Evolutionary conservation across 1,284 basidiomycete species (phyloP).

Genomic region (Sanguinoderma infundibulare): DNA sequence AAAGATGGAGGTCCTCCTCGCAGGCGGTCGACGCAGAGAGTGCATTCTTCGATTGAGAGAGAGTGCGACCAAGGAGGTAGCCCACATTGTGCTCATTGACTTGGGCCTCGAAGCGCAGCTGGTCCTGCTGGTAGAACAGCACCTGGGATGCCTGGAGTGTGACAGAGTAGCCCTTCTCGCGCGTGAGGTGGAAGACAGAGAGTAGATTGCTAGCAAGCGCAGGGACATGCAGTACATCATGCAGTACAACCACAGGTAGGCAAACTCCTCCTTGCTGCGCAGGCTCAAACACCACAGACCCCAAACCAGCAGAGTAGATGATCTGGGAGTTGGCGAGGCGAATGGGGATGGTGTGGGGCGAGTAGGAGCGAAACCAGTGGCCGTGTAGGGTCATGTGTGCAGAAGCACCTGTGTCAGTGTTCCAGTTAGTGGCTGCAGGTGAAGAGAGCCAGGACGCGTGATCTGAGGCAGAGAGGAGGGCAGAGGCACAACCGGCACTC

Average conservation of each 20-base stretch:
- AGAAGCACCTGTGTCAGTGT: conserved; percentile 1
- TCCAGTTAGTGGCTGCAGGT: background rate
- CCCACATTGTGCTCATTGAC: too few species aligned
- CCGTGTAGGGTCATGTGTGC: conserved; percentile 12
- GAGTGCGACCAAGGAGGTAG: too few species aligned
- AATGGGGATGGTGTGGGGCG: conserved; percentile 11
- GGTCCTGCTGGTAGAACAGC: background rate
- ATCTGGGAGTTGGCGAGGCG: background rate
- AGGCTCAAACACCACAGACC: conserved; percentile 37
- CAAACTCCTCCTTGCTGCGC: conserved; percentile 20
- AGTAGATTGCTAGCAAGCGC: conserved; percentile 20
- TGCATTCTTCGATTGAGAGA: too few species aligned
- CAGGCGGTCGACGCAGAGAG: too few species aligned
- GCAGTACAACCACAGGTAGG: conserved; percentile 10
- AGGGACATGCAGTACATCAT: conserved; percentile 20
- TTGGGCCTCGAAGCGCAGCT: too few species aligned
- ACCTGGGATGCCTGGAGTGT: background rate
- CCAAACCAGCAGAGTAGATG: conserved; percentile 27
- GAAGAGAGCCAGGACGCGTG: background rate
- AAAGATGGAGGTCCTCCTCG: too few species aligned
- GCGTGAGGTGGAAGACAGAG: conserved; percentile 17
- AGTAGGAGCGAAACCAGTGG: conserved; percentile 31
- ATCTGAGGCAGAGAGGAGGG: background rate
- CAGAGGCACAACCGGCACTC: background rate
- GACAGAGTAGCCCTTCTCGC: too few species aligned